Percentiles rank a stretch among this genome's conserved stretches.
Conservation (phyloP, 106 monocot species). For the Narthecium ossifragum region DNA sequence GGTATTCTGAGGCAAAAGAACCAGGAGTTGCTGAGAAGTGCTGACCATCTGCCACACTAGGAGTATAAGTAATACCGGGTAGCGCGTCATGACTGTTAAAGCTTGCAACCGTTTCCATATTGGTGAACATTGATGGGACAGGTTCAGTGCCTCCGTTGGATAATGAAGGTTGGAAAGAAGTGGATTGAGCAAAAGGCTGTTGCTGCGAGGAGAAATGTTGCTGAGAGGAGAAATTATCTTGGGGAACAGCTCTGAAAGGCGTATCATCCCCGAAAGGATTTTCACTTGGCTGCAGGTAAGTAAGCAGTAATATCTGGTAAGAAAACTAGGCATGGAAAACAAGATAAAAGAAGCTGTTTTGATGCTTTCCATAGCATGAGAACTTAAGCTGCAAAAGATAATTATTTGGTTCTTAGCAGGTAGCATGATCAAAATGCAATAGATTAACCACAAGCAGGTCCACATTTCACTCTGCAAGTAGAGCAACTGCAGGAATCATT, state of each 20-base stretch:
- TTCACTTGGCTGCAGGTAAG: constrained; percentile 46
- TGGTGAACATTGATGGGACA: constrained; percentile 6
- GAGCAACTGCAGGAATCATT: no score
- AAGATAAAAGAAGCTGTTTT: no score
- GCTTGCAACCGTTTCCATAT: constrained; percentile 18
- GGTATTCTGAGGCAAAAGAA: constrained; percentile 5
- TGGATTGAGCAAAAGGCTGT: constrained; percentile 12
- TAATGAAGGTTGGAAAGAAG: constrained; percentile 24
- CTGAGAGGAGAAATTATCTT: constrained; percentile 30
- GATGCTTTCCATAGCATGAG: no score
- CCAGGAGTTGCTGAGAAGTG: constrained; percentile 8
- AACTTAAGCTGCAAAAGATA: no score
- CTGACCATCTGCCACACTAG: constrained; percentile 19
- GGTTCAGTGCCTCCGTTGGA: constrained; percentile 12
- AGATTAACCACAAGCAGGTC: no score
- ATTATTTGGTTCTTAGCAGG: no score
- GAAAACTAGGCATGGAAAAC: no score
- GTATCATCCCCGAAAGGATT: constrained; percentile 87
- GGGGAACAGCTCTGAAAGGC: constrained; percentile 61
- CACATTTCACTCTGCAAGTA: no score
- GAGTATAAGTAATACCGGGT: constrained; percentile 28
- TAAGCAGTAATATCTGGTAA: no score
- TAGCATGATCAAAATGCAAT: no score
- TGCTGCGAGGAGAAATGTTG: constrained; percentile 22
- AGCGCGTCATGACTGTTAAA: constrained; percentile 67